These are phyloP conservation scores for Lasiosphaeriaceae sp. DNA, from an alignment of 495 filamentous ascomycete species.

Conservation along the genomic window DNA sequence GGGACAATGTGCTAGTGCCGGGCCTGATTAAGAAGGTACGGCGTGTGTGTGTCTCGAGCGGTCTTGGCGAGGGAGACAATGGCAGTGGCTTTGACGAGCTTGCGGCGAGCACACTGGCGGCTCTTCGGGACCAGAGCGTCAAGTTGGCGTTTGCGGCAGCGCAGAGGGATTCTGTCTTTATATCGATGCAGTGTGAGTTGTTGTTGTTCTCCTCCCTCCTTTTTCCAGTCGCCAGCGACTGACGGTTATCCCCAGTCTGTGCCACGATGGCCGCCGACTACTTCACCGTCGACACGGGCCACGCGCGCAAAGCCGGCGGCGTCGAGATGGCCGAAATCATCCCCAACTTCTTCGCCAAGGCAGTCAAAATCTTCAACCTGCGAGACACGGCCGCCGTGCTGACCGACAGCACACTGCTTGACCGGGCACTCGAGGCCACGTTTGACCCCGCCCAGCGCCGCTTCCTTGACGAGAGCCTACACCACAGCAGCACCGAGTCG, in stretches of 20 bases:
- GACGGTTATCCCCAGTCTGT: slow-evolving; percentile 9
- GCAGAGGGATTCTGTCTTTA: slow-evolving; percentile 21
- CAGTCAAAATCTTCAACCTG: slow-evolving; percentile 27
- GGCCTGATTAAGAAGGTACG: slow-evolving; percentile 1
- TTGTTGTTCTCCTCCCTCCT: neutral
- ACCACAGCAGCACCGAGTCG: slow-evolving; percentile 15
- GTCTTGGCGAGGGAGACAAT: slow-evolving; percentile 6
- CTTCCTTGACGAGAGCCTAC: slow-evolving; percentile 18
- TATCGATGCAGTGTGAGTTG: slow-evolving; percentile 21
- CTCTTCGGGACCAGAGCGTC: slow-evolving; percentile 17
- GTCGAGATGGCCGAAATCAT: slow-evolving; percentile 28
- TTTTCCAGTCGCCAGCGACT: neutral
- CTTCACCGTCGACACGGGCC: slow-evolving; percentile 26
- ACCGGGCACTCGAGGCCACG: slow-evolving; percentile 13
- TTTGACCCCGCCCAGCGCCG: slow-evolving; percentile 16
- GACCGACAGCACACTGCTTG: slow-evolving; percentile 12
- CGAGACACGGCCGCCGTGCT: slow-evolving; percentile 15
- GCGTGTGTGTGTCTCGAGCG: slow-evolving; percentile 19
- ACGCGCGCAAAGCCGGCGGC: slow-evolving; percentile 27
- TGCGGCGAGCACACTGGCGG: slow-evolving; percentile 13
- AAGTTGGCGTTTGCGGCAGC: slow-evolving; percentile 23
- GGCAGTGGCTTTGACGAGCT: slow-evolving; percentile 20
- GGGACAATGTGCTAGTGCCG: slow-evolving; percentile 14
- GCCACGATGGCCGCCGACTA: slow-evolving; percentile 21
- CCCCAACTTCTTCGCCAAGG: slow-evolving; percentile 28